Evolutionary conservation across 163 green algal species (phyloP), one percentile per base, ranked within the genome.

Genomic region (Trebouxiophyceae sp.): DNA sequence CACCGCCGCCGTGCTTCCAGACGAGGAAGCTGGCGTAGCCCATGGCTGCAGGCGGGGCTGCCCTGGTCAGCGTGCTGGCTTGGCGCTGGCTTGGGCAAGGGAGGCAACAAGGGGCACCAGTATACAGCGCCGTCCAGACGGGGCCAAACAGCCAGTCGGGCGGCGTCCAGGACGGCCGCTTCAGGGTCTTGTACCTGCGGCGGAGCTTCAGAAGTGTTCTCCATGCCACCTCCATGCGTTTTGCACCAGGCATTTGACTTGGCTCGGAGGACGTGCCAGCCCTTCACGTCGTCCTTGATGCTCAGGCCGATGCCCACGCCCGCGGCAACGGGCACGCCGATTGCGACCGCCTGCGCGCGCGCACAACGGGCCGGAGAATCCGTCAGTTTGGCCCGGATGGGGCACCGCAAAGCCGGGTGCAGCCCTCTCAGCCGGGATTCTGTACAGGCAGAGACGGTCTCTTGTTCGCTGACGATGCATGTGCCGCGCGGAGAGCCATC

Each of bases 31-130:
- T 76, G 4, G 86, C 77, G 33, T 81, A 29, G 12, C 86, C 86
- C 86, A 92, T 93, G 67, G 81, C 85, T 84, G 89, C 30, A 89
- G 39, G 12, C 12, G n/a, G n/a, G n/a, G n/a, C n/a, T n/a, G n/a
- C n/a, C n/a, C n/a, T n/a, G n/a, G n/a, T n/a, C n/a, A n/a, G n/a
- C n/a, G n/a, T n/a, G n/a, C n/a, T n/a, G n/a, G n/a, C n/a, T n/a
- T n/a, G n/a, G n/a, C n/a, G n/a, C n/a, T n/a, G n/a, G n/a, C n/a
- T n/a, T n/a, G n/a, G n/a, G n/a, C n/a, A n/a, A n/a, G n/a, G n/a
- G n/a, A n/a, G n/a, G n/a, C n/a, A n/a, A n/a, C n/a, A n/a, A n/a
- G n/a, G n/a, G n/a, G 30, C 28, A 27, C 3, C 20, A 23, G 20
- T 44, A 5, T 30, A 29, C 5, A 54, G 22, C 7, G 24, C 7